Percentiles rank a stretch among this genome's conserved stretches.
phyloP scores from a whole-genome alignment of 441 rosid species.

The Aleurites moluccanus region DNA sequence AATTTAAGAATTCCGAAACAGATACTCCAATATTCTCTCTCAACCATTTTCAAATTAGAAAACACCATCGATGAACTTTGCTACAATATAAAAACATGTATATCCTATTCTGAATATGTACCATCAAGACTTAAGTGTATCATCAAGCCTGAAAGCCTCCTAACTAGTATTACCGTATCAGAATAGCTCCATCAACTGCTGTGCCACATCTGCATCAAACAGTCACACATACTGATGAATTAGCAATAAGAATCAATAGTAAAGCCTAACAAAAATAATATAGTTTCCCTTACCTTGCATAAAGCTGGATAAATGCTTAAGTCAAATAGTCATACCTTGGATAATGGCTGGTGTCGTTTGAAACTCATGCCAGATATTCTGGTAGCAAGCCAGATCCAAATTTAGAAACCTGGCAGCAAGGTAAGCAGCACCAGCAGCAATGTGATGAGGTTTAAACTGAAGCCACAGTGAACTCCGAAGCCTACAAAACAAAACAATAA shows the following conservation, averaged over 20 bases:
- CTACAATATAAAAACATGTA: neutral
- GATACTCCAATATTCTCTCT: neutral
- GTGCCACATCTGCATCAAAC: conserved; percentile 58
- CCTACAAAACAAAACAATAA: conserved; percentile 44
- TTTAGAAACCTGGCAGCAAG: conserved; percentile 69
- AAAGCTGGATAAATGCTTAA: neutral
- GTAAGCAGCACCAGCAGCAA: conserved; percentile 85
- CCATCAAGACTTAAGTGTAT: conserved; percentile 6
- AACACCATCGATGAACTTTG: neutral
- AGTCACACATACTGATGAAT: neutral
- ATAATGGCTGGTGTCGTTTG: conserved; percentile 61
- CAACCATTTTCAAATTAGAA: conserved; percentile 6
- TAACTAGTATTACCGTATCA: conserved; percentile 15
- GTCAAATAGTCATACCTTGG: conserved; percentile 48
- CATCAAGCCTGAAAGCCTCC: conserved; percentile 9
- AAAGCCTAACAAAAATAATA: neutral
- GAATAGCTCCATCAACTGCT: conserved; percentile 77
- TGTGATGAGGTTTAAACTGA: conserved; percentile 76
- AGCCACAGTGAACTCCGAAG: conserved; percentile 86
- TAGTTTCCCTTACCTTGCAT: neutral
- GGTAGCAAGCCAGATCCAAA: conserved; percentile 54
- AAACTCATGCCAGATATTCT: conserved; percentile 68
- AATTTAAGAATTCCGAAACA: neutral
- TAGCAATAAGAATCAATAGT: neutral
- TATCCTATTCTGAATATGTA: neutral